These are phyloP conservation scores for Papiliotrema nemorosa DNA, from an alignment of 1,284 basidiomycete species.

Conservation along the genomic window DNA sequence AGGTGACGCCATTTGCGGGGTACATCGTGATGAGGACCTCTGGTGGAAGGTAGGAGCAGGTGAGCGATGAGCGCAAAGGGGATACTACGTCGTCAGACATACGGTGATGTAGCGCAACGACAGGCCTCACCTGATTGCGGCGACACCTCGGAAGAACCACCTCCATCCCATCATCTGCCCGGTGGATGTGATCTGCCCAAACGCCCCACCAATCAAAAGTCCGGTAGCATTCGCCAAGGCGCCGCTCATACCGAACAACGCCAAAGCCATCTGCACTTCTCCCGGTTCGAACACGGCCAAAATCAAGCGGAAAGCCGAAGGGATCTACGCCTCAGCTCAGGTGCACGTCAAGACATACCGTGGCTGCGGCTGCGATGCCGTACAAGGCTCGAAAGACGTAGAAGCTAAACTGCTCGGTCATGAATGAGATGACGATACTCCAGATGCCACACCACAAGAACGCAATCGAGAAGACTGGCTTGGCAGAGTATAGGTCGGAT, in stretches of 20 bases:
- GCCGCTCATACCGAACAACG: slow-evolving; percentile 8
- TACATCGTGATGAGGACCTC: slow-evolving; percentile 21
- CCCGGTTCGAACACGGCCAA: slow-evolving; percentile 6
- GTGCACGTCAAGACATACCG: too few relatives aligned
- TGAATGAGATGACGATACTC: slow-evolving; percentile 30
- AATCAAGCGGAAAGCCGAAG: slow-evolving; percentile 7
- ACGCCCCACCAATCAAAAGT: slow-evolving; percentile 21
- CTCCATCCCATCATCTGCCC: slow-evolving; percentile 32
- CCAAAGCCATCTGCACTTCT: slow-evolving; percentile 8
- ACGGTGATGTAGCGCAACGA: slow-evolving; percentile 23
- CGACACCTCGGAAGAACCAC: slow-evolving; percentile 42
- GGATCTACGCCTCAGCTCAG: too few relatives aligned
- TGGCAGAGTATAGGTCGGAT: slow-evolving; percentile 33
- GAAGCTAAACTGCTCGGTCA: slow-evolving; percentile 26
- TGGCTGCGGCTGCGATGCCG: slow-evolving; percentile 30
- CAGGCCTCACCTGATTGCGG: background rate
- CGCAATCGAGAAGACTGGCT: slow-evolving; percentile 23
- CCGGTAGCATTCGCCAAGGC: slow-evolving; percentile 17
- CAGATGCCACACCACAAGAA: slow-evolving; percentile 28
- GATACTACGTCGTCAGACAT: too few relatives aligned
- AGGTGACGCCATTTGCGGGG: slow-evolving; percentile 33
- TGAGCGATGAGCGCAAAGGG: background rate
- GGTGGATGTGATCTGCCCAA: slow-evolving; percentile 33
- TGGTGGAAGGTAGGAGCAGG: background rate
- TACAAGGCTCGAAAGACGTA: slow-evolving; percentile 33